Evolutionary conservation across 1,139 yeast species (phyloP), one percentile per base, ranked within the genome.

Genomic region (Dujonia santamariae): DNA sequence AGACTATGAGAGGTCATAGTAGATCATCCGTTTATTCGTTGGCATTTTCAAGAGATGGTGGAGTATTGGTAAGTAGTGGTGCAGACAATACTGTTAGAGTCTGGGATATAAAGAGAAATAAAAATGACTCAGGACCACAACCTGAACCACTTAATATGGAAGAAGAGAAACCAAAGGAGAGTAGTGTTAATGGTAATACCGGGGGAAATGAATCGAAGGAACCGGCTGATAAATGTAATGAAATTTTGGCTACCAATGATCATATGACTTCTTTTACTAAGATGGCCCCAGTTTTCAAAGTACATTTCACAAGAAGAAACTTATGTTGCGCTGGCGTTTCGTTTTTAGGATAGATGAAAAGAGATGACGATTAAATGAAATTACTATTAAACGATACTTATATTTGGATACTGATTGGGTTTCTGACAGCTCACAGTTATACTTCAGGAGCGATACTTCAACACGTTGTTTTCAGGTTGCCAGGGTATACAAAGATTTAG

Each of bases 251-350:
- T 8, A 80, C 95, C 1, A 71, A 78, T 32, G 99, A 92, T 58
- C 95, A 92, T 50, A 77, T 92, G 80, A 88, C 96, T 3, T 95
- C 94, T 12, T 86, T 85, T 59, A 90, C 99, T 1, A 92, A 88
- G 60, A 83, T 82, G 60, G 87, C 97, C 0, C 96, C 97, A 2
- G 94, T 92, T 17, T 92, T 84, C 62, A 87, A 85, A 50, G 96
- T 94, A 21, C 88, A 84, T 50, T 92, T 90, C 56, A 90, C 97
- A 1, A 73, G 95, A 53, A 72, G 96, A 42, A 94, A 94, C 59
- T 63, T 94, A 45, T 90, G 96, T 50, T 69, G 92, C 24, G 96
- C 97, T 1, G 97, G 90, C 11, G 97, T 97, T 31, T 94, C 94
- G 3, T 86, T 82, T 34, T 28, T 26, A 22, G 38, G 38, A 2